Evolutionary conservation across 1,284 basidiomycete genomes (phyloP), one percentile per base, ranked within the genome.

Genomic region (Tilletia indica): DNA sequence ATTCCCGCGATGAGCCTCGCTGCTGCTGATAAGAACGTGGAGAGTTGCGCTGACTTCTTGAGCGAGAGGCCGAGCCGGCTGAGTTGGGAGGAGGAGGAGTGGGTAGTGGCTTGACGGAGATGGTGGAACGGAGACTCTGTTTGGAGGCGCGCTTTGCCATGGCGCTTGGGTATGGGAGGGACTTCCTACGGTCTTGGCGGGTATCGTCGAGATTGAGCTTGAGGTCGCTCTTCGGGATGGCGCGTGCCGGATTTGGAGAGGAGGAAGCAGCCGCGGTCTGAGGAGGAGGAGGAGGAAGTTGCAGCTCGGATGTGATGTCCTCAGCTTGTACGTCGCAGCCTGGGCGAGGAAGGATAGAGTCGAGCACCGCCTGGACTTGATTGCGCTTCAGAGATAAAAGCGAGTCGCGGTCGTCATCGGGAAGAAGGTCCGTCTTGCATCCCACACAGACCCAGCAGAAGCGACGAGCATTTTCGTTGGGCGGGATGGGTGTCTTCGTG

Each of bases 401-500:
- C 25, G 56, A 12, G 25, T 58, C 49, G 9, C 14, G 42, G 42
- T 45, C 42, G 42, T 14, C 14, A 45, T 45, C 42, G 42, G 42
- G 42, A 4, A 74, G 2, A n/a, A 81, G 58, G 69, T 81, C 80
- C 2, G 66, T 36, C 70, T 81, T 81, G 67, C 78, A 78, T 11
- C 73, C 79, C 14, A 77, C 78, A 48, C 77, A 79, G 8, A 81
- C 72, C 80, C 79, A 81, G 67, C 74, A 77, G 68, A 81, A 81
- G 31, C 74, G 71, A 68, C 69, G 70, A 54, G 70, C 74, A 39
- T 31, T 69, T 67, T 79, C 78, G 4, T 49, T 69, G 14, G 45
- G 21, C 21, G 74, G 73, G 5, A 77, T 77, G 4, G 75, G 75
- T 6, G 75, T 77, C 64, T 76, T 79, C 11, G 69, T 66, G 74